A percentile compares a stretch with the other conserved stretches of the same genome.
Conservation (phyloP, 768 basidiomycete genomes). For the Suillus americanus region DNA sequence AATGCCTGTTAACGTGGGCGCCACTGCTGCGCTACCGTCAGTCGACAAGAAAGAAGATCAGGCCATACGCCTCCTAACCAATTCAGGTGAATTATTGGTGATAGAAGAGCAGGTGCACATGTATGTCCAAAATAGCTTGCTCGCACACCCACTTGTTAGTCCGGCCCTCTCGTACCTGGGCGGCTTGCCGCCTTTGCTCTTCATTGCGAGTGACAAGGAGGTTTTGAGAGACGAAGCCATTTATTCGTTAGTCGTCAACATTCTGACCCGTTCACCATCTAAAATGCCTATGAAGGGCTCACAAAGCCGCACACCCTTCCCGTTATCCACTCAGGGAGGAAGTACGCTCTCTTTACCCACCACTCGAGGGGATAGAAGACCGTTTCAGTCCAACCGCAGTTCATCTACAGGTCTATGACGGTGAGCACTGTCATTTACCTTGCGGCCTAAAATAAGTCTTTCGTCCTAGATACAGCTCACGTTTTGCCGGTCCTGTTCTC, state of each 20-base stretch:
- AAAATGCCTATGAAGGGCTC: conserved; percentile 56
- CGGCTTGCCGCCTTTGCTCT: conserved; percentile 81
- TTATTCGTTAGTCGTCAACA: conserved; percentile 54
- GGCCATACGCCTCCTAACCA: conserved; percentile 43
- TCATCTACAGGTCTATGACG: conserved; percentile 93
- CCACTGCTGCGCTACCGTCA: conserved; percentile 44
- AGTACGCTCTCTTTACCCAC: conserved; percentile 53
- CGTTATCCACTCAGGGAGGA: conserved; percentile 53
- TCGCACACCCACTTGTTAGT: conserved; percentile 82
- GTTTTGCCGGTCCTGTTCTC: conserved; percentile 72
- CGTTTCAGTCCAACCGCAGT: conserved; percentile 68
- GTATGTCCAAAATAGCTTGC: conserved; percentile 76
- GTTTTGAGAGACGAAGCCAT: conserved; percentile 91
- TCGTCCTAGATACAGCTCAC: conserved; percentile 61
- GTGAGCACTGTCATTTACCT: conserved; percentile 33
- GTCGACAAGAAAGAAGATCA: conserved; percentile 39
- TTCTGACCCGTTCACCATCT: background rate
- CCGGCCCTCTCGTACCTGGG: conserved; percentile 82
- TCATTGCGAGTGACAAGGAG: conserved; percentile 89
- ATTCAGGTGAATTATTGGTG: conserved; percentile 51
- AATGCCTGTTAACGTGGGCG: conserved; percentile 48
- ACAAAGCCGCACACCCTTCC: conserved; percentile 86
- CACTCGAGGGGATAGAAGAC: conserved; percentile 52
- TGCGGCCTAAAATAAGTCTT: conserved; percentile 18
- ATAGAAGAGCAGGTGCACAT: conserved; percentile 79